Percentiles rank a stretch among this genome's conserved stretches.
Evolutionary conservation across 495 filamentous ascomycete genomes (phyloP).

Genomic region (Aspergillus indologenus): DNA sequence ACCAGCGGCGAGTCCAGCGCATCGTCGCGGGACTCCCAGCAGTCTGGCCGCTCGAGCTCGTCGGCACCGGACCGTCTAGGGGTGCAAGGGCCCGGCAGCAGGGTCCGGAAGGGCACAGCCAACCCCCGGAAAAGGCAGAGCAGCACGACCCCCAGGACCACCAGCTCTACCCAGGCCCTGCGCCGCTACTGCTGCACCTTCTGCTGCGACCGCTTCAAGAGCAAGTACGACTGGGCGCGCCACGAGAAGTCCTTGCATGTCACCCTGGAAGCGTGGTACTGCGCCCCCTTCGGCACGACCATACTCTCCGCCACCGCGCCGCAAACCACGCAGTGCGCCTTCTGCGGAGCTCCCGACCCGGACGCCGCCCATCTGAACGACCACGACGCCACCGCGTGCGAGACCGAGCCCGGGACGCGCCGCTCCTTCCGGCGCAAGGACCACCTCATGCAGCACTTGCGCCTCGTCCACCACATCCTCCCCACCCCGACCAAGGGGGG

Average conservation of each 20-base stretch:
- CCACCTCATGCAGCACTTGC: constrained; percentile 71
- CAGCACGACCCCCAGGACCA: too few species aligned
- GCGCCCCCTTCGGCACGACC: constrained; percentile 57
- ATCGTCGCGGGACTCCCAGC: too few species aligned
- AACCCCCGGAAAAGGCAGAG: too few species aligned
- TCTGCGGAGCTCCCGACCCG: constrained; percentile 19
- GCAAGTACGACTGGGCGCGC: constrained; percentile 75
- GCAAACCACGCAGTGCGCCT: constrained; percentile 12
- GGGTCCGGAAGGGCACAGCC: too few species aligned
- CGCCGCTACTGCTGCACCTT: not conserved
- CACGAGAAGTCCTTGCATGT: constrained; percentile 77
- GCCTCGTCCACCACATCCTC: constrained; percentile 60
- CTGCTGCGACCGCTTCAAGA: too few species aligned
- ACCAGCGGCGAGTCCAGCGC: too few species aligned
- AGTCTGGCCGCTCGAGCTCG: too few species aligned
- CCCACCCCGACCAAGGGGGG: too few species aligned
- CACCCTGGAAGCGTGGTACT: constrained; percentile 70
- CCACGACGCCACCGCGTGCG: constrained; percentile 62
- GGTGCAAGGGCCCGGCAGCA: too few species aligned
- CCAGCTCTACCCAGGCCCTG: too few species aligned
- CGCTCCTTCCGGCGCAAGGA: constrained; percentile 80
- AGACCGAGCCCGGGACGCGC: constrained; percentile 49
- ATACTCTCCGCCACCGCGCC: constrained; percentile 3
- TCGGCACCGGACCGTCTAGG: too few species aligned
- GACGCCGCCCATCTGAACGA: constrained; percentile 27